Evolutionary conservation across 176 grass and related monocot species (phyloP).

Genomic region (Carex parvula): DNA sequence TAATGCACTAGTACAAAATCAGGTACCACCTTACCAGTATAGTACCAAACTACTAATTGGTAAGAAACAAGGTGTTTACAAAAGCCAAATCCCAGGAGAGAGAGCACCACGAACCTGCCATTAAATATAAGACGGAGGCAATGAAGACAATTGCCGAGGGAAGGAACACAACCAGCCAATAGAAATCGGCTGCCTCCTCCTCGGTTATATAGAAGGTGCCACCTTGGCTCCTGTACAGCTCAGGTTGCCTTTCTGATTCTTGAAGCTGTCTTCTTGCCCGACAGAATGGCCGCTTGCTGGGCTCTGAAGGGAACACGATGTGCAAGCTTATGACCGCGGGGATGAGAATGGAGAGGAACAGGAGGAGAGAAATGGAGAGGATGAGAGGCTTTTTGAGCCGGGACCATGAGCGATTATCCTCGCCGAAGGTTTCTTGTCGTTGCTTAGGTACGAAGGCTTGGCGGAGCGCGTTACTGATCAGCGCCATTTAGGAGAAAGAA

Average conservation of each 20-base stretch:
- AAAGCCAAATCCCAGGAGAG: not conserved
- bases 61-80: not conserved
- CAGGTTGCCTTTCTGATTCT: constrained; percentile 54
- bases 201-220: constrained; percentile 88
- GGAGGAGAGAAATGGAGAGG: constrained; percentile 28
- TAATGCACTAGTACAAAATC: not conserved
- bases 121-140: constrained; percentile 55
- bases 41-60: not conserved
- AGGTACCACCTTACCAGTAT: not conserved
- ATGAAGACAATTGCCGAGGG: constrained; percentile 59
- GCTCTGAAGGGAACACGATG: constrained; percentile 77
- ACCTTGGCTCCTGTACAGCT: constrained; percentile 63
- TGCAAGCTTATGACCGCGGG: constrained; percentile 56
- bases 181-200: constrained; percentile 87
- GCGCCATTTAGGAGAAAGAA: constrained; percentile 16
- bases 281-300: constrained; percentile 76
- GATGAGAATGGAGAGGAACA: constrained; percentile 34
- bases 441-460: constrained; percentile 78
- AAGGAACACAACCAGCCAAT: constrained; percentile 93
- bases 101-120: constrained; percentile 44
- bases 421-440: constrained; percentile 48
- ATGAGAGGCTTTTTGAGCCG: constrained; percentile 55
- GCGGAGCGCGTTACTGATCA: constrained; percentile 70
- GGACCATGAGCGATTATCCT: constrained; percentile 60
- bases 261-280: constrained; percentile 53